phyloP scores from a whole-genome alignment of 768 basidiomycete genomes.

The Leccinum barrowsii region DNA sequence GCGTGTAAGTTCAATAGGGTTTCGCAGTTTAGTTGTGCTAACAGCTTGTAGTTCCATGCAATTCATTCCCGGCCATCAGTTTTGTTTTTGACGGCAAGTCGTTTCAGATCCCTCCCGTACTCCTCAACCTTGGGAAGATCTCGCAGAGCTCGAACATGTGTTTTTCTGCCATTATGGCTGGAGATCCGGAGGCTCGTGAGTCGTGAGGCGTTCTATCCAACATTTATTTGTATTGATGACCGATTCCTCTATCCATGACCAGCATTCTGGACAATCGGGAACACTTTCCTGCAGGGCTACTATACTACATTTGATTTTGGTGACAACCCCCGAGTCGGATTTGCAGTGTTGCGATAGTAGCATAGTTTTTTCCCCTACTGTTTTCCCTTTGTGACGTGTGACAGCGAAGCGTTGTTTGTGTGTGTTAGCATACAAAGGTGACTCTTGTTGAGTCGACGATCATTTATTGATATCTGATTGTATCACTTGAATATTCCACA shows the following conservation, averaged over 20 bases:
- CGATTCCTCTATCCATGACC: neutral
- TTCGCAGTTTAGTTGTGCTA: neutral
- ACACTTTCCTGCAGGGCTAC: constrained; percentile 39
- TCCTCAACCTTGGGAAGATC: constrained; percentile 38
- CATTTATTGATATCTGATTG: constrained; percentile 4
- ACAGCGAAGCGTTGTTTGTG: too few species aligned
- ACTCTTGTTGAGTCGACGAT: constrained; percentile 10
- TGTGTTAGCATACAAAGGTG: too few species aligned
- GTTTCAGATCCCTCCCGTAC: neutral
- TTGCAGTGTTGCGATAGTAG: constrained; percentile 24
- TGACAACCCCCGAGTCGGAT: constrained; percentile 33
- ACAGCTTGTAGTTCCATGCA: neutral
- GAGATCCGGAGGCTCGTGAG: constrained; percentile 1
- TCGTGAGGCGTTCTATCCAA: neutral
- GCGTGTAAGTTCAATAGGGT: too few species aligned
- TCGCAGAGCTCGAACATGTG: constrained; percentile 23
- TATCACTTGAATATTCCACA: neutral
- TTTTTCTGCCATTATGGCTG: constrained; percentile 18
- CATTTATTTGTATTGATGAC: neutral
- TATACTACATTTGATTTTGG: constrained; percentile 39
- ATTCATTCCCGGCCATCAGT: neutral
- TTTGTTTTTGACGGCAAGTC: neutral
- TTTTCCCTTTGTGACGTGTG: too few species aligned
- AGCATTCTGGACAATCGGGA: constrained; percentile 18
- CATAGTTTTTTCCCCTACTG: too few species aligned